Conservation (phyloP, 2,329 filamentous ascomycete genomes). For the Pseudogymnoascus sp. region DNA sequence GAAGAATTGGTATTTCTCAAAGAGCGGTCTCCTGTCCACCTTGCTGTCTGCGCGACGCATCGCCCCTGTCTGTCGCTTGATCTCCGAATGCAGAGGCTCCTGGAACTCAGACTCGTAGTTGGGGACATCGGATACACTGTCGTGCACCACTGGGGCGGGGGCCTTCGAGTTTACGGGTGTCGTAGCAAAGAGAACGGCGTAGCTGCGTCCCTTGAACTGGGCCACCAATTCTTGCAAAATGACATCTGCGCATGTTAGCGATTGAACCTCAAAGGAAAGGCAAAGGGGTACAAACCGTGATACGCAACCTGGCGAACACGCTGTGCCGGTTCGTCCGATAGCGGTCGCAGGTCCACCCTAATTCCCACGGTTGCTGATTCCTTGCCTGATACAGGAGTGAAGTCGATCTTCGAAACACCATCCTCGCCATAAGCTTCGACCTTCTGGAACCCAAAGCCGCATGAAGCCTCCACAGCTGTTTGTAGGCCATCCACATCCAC, state of each 20-base stretch:
- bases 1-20: constrained; percentile 93
- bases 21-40: constrained; percentile 53
- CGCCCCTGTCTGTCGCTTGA: constrained; percentile 58
- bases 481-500: constrained; percentile 38
- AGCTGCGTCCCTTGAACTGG: constrained; percentile 45
- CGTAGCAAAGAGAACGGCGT: constrained; percentile 72
- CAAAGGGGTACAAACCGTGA: constrained; percentile 3
- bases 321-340: neutral
- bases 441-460: neutral
- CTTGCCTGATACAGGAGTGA: neutral
- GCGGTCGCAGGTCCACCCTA: neutral
- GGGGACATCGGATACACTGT: constrained; percentile 31
- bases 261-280: constrained; percentile 14
- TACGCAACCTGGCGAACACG: constrained; percentile 5
- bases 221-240: constrained; percentile 42
- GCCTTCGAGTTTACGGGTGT: constrained; percentile 31
- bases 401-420: neutral
- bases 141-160: constrained; percentile 37
- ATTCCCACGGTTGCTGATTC: neutral
- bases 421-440: neutral
- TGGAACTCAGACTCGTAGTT: constrained; percentile 62
- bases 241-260: constrained; percentile 33
- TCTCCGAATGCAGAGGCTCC: constrained; percentile 60
- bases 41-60: constrained; percentile 31
- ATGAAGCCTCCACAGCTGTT: constrained; percentile 36